Evolutionary conservation across 78 protist genomes (phyloP).

Genomic region (Pigoraptor vietnamica): DNA sequence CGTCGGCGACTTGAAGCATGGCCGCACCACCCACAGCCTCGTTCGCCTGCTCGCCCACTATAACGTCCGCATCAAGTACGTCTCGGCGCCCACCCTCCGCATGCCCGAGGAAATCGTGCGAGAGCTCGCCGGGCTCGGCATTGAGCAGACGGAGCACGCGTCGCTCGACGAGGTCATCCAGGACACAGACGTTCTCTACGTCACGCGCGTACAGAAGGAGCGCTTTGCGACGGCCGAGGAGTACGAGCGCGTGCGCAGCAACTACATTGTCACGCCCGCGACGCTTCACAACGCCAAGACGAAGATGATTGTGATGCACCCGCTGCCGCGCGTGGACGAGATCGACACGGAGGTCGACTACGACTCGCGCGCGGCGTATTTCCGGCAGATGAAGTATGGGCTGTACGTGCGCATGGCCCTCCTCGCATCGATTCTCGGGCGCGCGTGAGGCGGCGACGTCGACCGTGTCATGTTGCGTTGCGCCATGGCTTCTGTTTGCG

Average conservation of each 20-base stretch:
- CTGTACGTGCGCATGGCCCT: conserved; percentile 92
- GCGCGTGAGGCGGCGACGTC: not conserved
- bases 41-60: conserved; percentile 56
- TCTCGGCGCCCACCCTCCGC: conserved; percentile 27
- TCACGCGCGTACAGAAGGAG: conserved; percentile 87
- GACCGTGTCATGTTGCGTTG: too few relatives aligned
- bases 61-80: conserved; percentile 49
- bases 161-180: conserved; percentile 37
- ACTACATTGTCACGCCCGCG: conserved; percentile 47
- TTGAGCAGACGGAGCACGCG: conserved; percentile 4
- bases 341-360: conserved; percentile 67
- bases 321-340: conserved; percentile 90
- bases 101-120: conserved; percentile 34
- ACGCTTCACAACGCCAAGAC: conserved; percentile 55
- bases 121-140: conserved; percentile 33
- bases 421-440: conserved; percentile 29
- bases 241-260: conserved; percentile 47
- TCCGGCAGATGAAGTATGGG: conserved; percentile 86
- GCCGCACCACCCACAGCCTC: conserved; percentile 68
- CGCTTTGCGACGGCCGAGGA: conserved; percentile 53
- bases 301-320: conserved; percentile 84
- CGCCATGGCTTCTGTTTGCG: too few relatives aligned
- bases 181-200: conserved; percentile 83
- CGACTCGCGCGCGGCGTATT: conserved; percentile 89
- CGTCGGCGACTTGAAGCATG: conserved; percentile 87